Evolutionary conservation across 225 moss, liverwort and hornwort species (phyloP), one percentile per base, ranked within the genome.

Genomic region (Physcomitrium patens): DNA sequence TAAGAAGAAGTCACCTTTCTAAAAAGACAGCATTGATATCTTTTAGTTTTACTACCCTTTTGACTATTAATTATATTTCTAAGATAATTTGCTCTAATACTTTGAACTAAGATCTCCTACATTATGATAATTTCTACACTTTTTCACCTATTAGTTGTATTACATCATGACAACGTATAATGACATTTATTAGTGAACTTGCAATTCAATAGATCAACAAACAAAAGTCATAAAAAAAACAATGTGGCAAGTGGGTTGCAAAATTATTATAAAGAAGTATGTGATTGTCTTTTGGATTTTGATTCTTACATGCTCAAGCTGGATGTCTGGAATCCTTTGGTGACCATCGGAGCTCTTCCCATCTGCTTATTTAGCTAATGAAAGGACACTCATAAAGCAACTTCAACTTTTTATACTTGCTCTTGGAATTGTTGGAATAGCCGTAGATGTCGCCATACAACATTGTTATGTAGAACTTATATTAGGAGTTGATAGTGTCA

Each of bases 301-400:
- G n/a, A n/a, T 12, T 9, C 18, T 15, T 77, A 94, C 94, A 88
- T 92, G 80, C 47, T 92, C 85, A n/a, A 90, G 92, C 15, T 82
- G 75, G 48, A 92, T 92, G 20, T 94, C 94, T 68, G 92, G 70
- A 62, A 94, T 76, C 71, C 94, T 83, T 50, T 45, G 80, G 65
- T 78, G 73, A 11, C 92, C 94, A 81, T 94, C 94, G 26, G 94
- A 94, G 7, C 94, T 92, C 83, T 90, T 92, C 48, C 94, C 92
- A 44, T 90, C 94, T 1, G 94, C 94, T 74, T 94, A 92, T 85
- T 94, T 83, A 94, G 86, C 94, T 92, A 90, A 94, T 94, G 47
- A 92, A 92, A 12, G 92, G 92, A 58, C 92, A 94, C 51, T 94
- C 94, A 0, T 92, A 94, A 18, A 94, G 72, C 79, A 94, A 65